Evolutionary conservation across 768 basidiomycete species (phyloP).

Genomic region (Panaeolus papilionaceus): DNA sequence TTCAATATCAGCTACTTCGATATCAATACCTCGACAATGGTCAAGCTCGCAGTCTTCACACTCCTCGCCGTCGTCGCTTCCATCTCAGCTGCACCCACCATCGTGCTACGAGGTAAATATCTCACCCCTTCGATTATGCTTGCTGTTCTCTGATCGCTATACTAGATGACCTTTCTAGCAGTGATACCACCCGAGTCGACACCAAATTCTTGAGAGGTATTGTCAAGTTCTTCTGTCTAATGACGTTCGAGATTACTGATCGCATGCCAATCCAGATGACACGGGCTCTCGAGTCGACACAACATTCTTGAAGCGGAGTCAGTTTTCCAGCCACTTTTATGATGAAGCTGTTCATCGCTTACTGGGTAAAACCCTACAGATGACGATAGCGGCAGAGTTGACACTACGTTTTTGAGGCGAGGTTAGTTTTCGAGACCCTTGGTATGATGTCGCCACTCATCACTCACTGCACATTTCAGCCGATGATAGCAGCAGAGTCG

Average conservation of each 20-base stretch:
- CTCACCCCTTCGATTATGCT: background rate
- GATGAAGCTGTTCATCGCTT: background rate
- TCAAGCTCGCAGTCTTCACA: background rate
- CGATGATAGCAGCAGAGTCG: slow-evolving; percentile 4
- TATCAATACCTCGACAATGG: background rate
- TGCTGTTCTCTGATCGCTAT: background rate
- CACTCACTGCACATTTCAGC: background rate
- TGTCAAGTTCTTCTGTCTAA: background rate
- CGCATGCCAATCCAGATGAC: background rate
- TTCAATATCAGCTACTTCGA: background rate
- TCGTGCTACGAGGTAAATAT: background rate
- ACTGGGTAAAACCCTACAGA: background rate
- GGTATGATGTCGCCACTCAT: background rate
- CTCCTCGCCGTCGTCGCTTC: background rate
- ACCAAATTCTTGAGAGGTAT: slow-evolving; percentile 5
- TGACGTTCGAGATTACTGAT: background rate
- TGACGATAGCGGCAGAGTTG: background rate
- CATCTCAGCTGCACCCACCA: background rate
- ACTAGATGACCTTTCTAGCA: background rate
- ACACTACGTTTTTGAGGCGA: background rate
- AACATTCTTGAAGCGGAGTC: background rate
- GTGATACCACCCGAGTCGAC: background rate
- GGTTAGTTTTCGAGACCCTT: background rate
- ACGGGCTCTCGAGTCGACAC: slow-evolving; percentile 1
- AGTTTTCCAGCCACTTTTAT: background rate